Evolutionary conservation across 2,329 filamentous ascomycete species (phyloP).

Genomic region (Sordariomycetes sp.): DNA sequence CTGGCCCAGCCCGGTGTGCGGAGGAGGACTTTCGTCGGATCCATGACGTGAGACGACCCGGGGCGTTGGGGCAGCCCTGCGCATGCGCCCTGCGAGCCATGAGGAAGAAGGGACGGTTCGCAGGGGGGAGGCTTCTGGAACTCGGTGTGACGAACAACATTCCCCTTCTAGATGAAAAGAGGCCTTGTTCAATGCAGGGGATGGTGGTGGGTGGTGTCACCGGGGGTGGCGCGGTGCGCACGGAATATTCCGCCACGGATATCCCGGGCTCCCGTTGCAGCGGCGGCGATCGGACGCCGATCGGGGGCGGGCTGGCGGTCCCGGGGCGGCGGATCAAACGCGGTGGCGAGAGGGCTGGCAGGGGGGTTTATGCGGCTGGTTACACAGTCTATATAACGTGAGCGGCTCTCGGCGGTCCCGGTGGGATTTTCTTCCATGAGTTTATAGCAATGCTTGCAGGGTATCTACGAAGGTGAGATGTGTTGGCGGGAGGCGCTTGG

Average conservation of each 20-base stretch:
- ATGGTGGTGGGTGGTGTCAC: no score
- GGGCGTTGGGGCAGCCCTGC: background rate
- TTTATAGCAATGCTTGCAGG: no score
- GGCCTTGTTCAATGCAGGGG: no score
- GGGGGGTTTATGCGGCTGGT: background rate
- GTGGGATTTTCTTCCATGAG: no score
- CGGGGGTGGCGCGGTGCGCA: background rate
- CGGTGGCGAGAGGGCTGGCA: background rate
- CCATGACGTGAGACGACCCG: background rate
- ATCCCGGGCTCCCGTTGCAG: background rate
- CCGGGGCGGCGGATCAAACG: background rate
- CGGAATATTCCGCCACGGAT: background rate
- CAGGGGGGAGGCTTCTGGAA: no score
- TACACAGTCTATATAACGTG: background rate
- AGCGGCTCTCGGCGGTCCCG: no score
- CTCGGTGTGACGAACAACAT: no score
- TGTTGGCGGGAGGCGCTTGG: no score
- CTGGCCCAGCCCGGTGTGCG: background rate
- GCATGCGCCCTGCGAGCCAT: no score
- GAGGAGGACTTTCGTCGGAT: background rate
- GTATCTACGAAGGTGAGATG: no score
- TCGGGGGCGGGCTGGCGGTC: background rate
- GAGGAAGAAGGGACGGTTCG: no score
- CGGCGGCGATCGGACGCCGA: conserved; percentile 2
- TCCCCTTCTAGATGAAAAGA: background rate